Percentiles rank a stretch among this genome's conserved stretches.
These are phyloP conservation scores for Diaporthe eres DNA, from an alignment of 2,329 filamentous ascomycete species.

Conservation along the genomic window DNA sequence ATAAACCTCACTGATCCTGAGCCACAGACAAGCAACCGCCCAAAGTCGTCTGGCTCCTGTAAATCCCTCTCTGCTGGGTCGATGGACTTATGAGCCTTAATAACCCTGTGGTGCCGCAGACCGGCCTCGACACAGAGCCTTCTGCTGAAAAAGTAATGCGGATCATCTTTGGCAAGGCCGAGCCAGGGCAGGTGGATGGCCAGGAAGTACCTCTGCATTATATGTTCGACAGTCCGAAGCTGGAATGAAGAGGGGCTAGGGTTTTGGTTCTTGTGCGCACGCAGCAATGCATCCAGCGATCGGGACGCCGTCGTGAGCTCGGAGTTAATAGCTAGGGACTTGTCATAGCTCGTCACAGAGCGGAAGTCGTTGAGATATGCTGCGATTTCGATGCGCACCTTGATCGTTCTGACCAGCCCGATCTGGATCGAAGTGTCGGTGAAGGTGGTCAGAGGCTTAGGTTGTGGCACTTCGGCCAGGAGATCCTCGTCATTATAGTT, in stretches of 20 bases:
- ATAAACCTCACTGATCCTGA: constrained; percentile 60
- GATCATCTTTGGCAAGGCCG: constrained; percentile 59
- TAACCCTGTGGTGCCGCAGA: constrained; percentile 49
- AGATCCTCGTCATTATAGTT: constrained; percentile 63
- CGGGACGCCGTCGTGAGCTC: constrained; percentile 59
- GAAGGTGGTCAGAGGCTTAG: constrained; percentile 49
- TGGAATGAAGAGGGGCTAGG: constrained; percentile 59
- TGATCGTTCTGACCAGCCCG: constrained; percentile 59
- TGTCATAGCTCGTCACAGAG: constrained; percentile 59
- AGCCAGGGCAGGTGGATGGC: constrained; percentile 68
- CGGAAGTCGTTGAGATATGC: constrained; percentile 63
- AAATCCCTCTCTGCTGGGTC: constrained; percentile 54
- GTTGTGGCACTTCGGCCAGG: constrained; percentile 49
- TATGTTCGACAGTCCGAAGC: constrained; percentile 57
- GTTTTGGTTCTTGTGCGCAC: constrained; percentile 53
- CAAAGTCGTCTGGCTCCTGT: constrained; percentile 51
- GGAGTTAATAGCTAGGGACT: constrained; percentile 61
- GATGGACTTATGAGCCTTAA: constrained; percentile 51
- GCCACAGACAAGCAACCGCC: constrained; percentile 56
- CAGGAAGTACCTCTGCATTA: constrained; percentile 64
- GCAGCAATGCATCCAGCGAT: constrained; percentile 50
- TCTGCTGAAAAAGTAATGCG: constrained; percentile 63
- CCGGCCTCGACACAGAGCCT: constrained; percentile 57
- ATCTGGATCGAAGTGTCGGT: constrained; percentile 68
- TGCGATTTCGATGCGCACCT: constrained; percentile 60